A percentile compares a stretch with the other conserved stretches of the same genome.
These are phyloP conservation scores for Triticum dicoccoides DNA, from an alignment of 176 grass and related monocot species.

Conservation along the genomic window DNA sequence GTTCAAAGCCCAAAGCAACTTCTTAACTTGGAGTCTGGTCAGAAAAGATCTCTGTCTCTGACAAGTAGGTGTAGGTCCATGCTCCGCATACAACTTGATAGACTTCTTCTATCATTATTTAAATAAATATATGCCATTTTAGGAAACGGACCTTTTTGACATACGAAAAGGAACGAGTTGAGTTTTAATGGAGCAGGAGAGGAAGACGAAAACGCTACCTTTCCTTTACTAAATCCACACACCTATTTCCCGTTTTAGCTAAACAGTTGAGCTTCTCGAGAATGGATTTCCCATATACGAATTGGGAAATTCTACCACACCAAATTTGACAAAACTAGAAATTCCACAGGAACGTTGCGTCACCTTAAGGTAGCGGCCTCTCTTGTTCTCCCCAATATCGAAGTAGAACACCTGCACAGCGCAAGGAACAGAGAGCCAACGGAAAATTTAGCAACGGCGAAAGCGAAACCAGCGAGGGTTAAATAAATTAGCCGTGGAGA, in stretches of 20 bases:
- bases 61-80: conserved; percentile 18
- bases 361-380: conserved; percentile 97
- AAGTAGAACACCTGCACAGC: conserved; percentile 84
- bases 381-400: conserved; percentile 96
- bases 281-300: conserved; percentile 11
- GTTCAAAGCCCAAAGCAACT: conserved; percentile 3
- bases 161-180: background rate
- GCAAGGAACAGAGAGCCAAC: background rate
- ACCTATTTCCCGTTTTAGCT: background rate
- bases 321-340: background rate
- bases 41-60: background rate
- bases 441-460: conserved; percentile 24
- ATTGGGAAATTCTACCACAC: background rate
- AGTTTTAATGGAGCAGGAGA: background rate
- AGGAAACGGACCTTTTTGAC: background rate
- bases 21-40: background rate
- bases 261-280: background rate
- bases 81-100: background rate
- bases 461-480: background rate
- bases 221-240: conserved; percentile 2
- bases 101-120: background rate
- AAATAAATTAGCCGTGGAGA: background rate
- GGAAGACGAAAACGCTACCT: background rate
- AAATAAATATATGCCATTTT: conserved; percentile 18
- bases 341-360: background rate